A percentile compares a stretch with the other conserved stretches of the same genome.
These are phyloP conservation scores for Aquilaria sinensis DNA, from an alignment of 345 rosid genomes.

Conservation along the genomic window DNA sequence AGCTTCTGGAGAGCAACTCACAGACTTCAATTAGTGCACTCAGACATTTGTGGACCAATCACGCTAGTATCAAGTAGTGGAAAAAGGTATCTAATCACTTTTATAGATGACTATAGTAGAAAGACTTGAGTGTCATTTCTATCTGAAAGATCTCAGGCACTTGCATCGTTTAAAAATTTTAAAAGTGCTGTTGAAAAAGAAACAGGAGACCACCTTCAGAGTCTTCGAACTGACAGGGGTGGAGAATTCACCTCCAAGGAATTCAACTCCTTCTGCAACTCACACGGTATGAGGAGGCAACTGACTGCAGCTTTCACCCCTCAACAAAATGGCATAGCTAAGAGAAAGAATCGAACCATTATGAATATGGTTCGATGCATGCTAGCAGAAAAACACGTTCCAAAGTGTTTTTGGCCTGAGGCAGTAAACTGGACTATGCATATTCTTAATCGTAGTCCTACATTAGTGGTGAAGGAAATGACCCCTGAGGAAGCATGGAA, in stretches of 20 bases:
- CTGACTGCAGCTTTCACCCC: not conserved
- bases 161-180: not conserved
- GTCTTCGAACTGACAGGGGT: conserved; percentile 5
- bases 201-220: not conserved
- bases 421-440: conserved; percentile 3
- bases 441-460: conserved; percentile 2
- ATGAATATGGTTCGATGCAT: conserved; percentile 2
- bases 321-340: not conserved
- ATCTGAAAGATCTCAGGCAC: not conserved
- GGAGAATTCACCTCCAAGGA: not conserved
- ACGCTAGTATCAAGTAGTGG: not conserved
- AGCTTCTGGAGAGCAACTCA: not conserved
- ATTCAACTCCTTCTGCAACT: not conserved
- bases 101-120: conserved; percentile 1
- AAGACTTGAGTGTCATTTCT: not conserved
- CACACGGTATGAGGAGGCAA: not conserved
- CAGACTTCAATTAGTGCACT: not conserved
- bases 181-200: conserved; percentile 3
- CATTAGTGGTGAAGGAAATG: not conserved
- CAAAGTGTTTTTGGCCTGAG: conserved; percentile 8
- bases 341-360: conserved; percentile 8
- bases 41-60: not conserved
- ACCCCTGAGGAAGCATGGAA: conserved; percentile 6
- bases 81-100: not conserved
- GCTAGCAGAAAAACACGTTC: not conserved